Conservation (phyloP, 148 eudicot species). For the Dianthus caryophyllus region DNA sequence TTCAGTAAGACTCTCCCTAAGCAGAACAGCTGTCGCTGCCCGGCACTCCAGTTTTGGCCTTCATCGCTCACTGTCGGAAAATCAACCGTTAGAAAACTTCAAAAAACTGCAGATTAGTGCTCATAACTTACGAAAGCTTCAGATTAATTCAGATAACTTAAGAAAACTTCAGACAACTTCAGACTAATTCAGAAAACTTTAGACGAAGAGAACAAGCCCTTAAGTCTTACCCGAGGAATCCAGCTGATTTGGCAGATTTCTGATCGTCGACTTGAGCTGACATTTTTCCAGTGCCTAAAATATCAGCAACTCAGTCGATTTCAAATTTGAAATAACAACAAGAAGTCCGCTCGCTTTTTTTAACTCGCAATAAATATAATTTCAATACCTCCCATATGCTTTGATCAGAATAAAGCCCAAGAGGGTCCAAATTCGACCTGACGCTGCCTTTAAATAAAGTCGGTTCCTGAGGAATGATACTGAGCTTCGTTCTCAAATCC, state of each 20-base stretch:
- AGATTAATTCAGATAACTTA: too few relatives aligned
- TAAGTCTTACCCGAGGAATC: constrained; percentile 57
- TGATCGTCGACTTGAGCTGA: constrained; percentile 58
- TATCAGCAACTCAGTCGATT: background rate
- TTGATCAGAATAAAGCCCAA: constrained; percentile 47
- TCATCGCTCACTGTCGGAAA: constrained; percentile 44
- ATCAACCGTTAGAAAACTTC: background rate
- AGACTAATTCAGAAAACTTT: too few relatives aligned
- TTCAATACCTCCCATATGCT: constrained; percentile 56
- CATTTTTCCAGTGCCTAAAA: constrained; percentile 68
- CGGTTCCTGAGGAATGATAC: constrained; percentile 73
- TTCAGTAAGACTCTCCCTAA: constrained; percentile 56
- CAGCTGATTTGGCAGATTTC: constrained; percentile 44
- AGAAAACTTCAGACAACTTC: too few relatives aligned
- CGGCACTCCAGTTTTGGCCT: constrained; percentile 64
- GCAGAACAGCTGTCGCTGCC: constrained; percentile 58
- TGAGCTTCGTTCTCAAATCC: constrained; percentile 49
- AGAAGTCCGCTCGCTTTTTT: constrained; percentile 30
- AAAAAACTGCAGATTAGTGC: too few relatives aligned
- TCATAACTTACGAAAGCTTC: too few relatives aligned
- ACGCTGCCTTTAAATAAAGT: constrained; percentile 63
- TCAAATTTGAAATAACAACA: too few relatives aligned
- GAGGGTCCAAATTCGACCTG: constrained; percentile 56
- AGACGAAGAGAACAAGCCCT: background rate
- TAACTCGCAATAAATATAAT: background rate